Evolutionary conservation across 1,284 basidiomycete genomes (phyloP).

Genomic region (Dichomitus squalens): DNA sequence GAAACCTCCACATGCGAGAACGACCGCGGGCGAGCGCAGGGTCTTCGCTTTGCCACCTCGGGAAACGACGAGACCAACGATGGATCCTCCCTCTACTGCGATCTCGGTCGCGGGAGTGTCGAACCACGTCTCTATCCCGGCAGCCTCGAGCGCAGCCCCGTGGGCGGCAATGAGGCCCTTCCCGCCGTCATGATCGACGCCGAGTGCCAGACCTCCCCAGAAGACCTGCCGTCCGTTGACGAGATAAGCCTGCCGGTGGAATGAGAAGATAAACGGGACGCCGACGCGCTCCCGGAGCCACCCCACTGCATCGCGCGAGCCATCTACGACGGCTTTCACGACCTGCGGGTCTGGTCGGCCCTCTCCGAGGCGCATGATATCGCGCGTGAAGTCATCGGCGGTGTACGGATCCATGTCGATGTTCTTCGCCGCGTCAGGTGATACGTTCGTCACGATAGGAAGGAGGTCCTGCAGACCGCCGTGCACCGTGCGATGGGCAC

Average conservation of each 20-base stretch:
- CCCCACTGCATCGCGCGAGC: constrained; percentile 53
- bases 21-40: constrained; percentile 46
- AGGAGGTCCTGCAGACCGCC: constrained; percentile 59
- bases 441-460: constrained; percentile 51
- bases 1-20: constrained; percentile 68
- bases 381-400: constrained; percentile 50
- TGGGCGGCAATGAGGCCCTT: constrained; percentile 68
- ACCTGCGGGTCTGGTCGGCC: constrained; percentile 50
- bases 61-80: constrained; percentile 49
- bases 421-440: constrained; percentile 39
- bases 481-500: constrained; percentile 64
- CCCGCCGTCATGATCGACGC: constrained; percentile 56
- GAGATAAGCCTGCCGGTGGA: constrained; percentile 68
- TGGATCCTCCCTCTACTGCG: constrained; percentile 35
- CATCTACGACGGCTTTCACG: constrained; percentile 54
- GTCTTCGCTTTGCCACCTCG: constrained; percentile 38
- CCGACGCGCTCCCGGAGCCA: constrained; percentile 56
- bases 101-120: constrained; percentile 50
- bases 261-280: constrained; percentile 60
- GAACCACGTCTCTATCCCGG: constrained; percentile 59
- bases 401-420: constrained; percentile 66
- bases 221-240: constrained; percentile 63
- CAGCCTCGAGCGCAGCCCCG: constrained; percentile 47
- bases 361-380: constrained; percentile 61
- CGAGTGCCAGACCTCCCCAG: constrained; percentile 68